Evolutionary conservation across 1,284 basidiomycete genomes (phyloP).

Genomic region (Vanrija sp.): DNA sequence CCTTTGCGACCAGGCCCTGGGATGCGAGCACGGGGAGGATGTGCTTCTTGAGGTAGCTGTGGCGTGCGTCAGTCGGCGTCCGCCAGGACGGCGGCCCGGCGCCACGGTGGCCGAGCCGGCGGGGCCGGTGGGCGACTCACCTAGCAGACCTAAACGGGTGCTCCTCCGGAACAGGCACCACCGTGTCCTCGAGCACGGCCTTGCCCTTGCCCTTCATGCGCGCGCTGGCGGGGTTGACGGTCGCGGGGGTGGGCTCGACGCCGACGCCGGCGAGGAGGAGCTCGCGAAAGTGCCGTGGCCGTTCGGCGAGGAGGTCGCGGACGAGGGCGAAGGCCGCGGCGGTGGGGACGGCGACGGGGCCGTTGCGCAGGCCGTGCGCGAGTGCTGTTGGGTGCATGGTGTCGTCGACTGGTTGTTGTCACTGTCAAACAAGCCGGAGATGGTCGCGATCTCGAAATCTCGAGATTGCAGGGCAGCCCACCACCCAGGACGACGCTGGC

Average conservation of each 20-base stretch:
- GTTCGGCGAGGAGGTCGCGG: slow-evolving; percentile 24
- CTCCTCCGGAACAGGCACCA: slow-evolving; percentile 24
- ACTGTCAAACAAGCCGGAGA: neutral
- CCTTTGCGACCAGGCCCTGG: slow-evolving; percentile 32
- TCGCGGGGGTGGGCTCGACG: neutral
- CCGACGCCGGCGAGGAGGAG: slow-evolving; percentile 28
- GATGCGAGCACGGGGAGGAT: slow-evolving; percentile 37
- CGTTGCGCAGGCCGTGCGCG: too few species aligned
- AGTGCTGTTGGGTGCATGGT: neutral
- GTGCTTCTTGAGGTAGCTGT: slow-evolving; percentile 40
- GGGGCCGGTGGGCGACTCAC: too few species aligned
- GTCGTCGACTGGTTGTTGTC: neutral
- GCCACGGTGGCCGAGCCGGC: too few species aligned
- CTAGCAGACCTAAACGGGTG: slow-evolving; percentile 39
- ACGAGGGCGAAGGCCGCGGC: slow-evolving; percentile 35
- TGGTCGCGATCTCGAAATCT: slow-evolving; percentile 8
- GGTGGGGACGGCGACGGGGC: slow-evolving; percentile 5
- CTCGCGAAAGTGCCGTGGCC: slow-evolving; percentile 35
- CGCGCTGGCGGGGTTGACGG: neutral
- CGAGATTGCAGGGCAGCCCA: neutral
- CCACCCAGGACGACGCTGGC: neutral
- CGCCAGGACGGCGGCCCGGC: too few species aligned
- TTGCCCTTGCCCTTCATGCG: slow-evolving; percentile 8
- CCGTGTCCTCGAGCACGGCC: slow-evolving; percentile 4
- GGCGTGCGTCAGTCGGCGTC: neutral